These are phyloP conservation scores for Allomyces macrogynus DNA, from an alignment of 192 early-diverging fungal genomes.

Conservation along the genomic window DNA sequence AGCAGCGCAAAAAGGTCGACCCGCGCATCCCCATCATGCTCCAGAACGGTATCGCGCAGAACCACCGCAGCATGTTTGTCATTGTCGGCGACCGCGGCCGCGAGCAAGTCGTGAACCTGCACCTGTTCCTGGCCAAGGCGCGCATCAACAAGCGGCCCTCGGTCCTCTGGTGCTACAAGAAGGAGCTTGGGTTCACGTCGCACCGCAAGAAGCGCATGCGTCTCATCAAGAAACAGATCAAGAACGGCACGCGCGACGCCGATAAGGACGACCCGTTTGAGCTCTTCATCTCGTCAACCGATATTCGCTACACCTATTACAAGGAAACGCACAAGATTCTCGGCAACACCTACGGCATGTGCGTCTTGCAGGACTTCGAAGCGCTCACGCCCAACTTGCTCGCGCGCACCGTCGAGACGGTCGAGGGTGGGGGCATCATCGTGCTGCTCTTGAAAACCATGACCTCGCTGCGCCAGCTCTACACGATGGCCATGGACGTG, in stretches of 20 bases:
- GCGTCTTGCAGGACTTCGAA: conserved; percentile 94
- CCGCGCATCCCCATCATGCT: conserved; percentile 84
- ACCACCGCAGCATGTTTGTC: conserved; percentile 88
- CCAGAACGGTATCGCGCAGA: conserved; percentile 71
- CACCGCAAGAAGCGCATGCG: conserved; percentile 93
- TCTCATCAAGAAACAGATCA: conserved; percentile 87
- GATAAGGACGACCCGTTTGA: conserved; percentile 98
- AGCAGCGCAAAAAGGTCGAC: conserved; percentile 50
- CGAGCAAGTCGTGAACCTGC: conserved; percentile 86
- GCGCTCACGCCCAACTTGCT: conserved; percentile 92
- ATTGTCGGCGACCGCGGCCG: conserved; percentile 86
- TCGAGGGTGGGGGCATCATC: conserved; percentile 90
- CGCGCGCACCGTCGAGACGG: conserved; percentile 92
- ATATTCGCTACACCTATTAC: conserved; percentile 98
- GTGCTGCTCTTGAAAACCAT: conserved; percentile 85
- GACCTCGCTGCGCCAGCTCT: conserved; percentile 88
- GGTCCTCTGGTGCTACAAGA: conserved; percentile 99
- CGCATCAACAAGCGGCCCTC: conserved; percentile 70
- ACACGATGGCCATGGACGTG: conserved; percentile 98
- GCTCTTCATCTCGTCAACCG: conserved; percentile 82
- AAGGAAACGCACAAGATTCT: conserved; percentile 97
- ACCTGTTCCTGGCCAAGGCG: conserved; percentile 88
- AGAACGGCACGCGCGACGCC: conserved; percentile 68
- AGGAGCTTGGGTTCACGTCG: conserved; percentile 83
- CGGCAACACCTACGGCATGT: conserved; percentile 98